Percentiles rank a stretch among this genome's conserved stretches.
Conservation (phyloP, 192 early-diverging fungal genomes). For the Spizellomyces sp. region DNA sequence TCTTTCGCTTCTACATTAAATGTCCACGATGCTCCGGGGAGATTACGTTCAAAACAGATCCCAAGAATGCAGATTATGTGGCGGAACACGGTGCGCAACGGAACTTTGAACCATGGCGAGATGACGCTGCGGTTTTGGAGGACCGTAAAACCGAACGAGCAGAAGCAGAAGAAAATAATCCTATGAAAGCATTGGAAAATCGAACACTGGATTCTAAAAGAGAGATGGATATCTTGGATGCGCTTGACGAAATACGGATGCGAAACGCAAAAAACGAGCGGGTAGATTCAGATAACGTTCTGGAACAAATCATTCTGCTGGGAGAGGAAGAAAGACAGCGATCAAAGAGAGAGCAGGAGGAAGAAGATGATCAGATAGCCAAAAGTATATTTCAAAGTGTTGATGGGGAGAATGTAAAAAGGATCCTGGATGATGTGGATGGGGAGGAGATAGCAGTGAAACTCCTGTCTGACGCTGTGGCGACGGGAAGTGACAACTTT, state of each 20-base stretch:
- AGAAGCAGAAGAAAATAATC: constrained; percentile 87
- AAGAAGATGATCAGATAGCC: constrained; percentile 67
- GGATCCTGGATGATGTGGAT: constrained; percentile 53
- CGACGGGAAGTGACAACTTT: no score
- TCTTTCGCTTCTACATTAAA: constrained; percentile 69
- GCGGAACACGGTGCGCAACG: constrained; percentile 89
- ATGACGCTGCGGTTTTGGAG: constrained; percentile 62
- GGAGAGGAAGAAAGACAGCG: constrained; percentile 30
- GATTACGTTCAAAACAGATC: constrained; percentile 99
- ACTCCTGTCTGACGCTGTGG: no score
- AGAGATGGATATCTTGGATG: constrained; percentile 98
- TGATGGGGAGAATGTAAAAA: constrained; percentile 68
- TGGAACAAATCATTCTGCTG: constrained; percentile 52
- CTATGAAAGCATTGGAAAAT: constrained; percentile 94
- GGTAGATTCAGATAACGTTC: constrained; percentile 65
- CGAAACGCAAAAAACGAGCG: constrained; percentile 83
- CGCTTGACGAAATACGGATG: constrained; percentile 91
- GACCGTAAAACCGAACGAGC: constrained; percentile 59
- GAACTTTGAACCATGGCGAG: constrained; percentile 95
- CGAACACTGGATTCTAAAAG: constrained; percentile 89
- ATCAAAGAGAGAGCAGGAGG: constrained; percentile 46
- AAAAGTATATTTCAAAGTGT: constrained; percentile 62
- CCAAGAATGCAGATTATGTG: constrained; percentile 91
- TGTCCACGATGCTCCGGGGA: constrained; percentile 95
- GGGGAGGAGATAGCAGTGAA: neutral